Conservation (phyloP, 768 basidiomycete species). For the Rhodosporidiobolus sp. region DNA sequence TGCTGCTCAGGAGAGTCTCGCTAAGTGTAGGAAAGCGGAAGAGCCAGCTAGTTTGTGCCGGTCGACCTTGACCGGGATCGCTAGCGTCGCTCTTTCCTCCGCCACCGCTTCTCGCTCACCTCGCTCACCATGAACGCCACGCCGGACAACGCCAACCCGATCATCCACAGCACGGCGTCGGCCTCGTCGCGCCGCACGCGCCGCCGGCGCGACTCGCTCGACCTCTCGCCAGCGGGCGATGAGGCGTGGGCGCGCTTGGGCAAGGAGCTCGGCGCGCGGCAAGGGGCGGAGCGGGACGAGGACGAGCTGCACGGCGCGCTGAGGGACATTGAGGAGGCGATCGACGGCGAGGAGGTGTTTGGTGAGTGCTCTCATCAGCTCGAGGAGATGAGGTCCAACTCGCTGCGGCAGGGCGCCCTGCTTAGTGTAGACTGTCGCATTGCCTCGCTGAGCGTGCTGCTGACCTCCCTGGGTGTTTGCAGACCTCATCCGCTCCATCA, state of each 20-base stretch:
- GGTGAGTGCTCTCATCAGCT: constrained; percentile 55
- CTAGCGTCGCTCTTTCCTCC: too few relatives aligned
- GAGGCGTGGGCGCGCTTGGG: constrained; percentile 42
- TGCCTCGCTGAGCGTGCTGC: background rate
- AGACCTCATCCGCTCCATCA: constrained; percentile 85
- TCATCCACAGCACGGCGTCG: constrained; percentile 58
- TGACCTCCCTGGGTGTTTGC: background rate
- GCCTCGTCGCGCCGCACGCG: constrained; percentile 45
- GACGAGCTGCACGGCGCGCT: constrained; percentile 48
- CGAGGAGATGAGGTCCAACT: too few relatives aligned
- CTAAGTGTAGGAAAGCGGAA: too few relatives aligned
- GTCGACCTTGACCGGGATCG: background rate
- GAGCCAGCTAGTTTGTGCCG: too few relatives aligned
- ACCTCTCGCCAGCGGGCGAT: constrained; percentile 48
- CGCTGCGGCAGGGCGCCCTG: too few relatives aligned
- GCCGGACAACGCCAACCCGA: constrained; percentile 80
- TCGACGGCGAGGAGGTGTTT: constrained; percentile 89
- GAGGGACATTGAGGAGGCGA: constrained; percentile 58
- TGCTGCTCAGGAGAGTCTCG: too few relatives aligned
- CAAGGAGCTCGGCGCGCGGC: background rate
- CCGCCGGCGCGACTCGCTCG: constrained; percentile 46
- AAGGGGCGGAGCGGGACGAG: background rate
- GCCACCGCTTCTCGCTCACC: too few relatives aligned
- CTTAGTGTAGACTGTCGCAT: too few relatives aligned
- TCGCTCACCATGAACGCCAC: constrained; percentile 22